A percentile compares a stretch with the other conserved stretches of the same genome.
Conservation (phyloP, 495 filamentous ascomycete species). For the Penicillium atrosanguineum region DNA sequence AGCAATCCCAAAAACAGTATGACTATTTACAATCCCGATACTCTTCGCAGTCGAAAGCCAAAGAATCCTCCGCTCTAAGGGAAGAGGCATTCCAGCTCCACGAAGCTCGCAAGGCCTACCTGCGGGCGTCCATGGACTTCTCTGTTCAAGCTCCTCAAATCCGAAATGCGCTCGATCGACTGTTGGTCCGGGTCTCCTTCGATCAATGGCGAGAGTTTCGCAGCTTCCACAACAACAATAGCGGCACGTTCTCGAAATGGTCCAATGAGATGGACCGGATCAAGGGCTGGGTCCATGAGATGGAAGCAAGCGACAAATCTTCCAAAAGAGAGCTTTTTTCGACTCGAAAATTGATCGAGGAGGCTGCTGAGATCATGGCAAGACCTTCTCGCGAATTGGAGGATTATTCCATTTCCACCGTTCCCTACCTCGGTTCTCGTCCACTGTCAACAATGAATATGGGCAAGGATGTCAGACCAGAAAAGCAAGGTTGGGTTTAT, state of each 20-base stretch:
- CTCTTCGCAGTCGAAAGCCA: slow-evolving; percentile 80
- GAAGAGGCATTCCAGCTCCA: slow-evolving; percentile 97
- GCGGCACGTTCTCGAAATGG: slow-evolving; percentile 58
- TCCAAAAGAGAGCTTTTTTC: slow-evolving; percentile 76
- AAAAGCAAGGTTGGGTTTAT: slow-evolving; percentile 96
- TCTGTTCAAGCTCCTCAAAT: slow-evolving; percentile 82
- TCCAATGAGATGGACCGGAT: slow-evolving; percentile 83
- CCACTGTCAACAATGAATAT: slow-evolving; percentile 57
- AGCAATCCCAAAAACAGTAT: slow-evolving; percentile 77
- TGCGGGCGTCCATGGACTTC: slow-evolving; percentile 91
- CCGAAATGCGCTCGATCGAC: slow-evolving; percentile 72
- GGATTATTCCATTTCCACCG: slow-evolving; percentile 83
- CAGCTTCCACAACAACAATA: slow-evolving; percentile 57
- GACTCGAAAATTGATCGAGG: slow-evolving; percentile 81
- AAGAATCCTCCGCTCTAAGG: slow-evolving; percentile 83
- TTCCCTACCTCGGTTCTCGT: slow-evolving; percentile 75
- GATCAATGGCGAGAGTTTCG: slow-evolving; percentile 87
- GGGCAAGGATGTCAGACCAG: slow-evolving; percentile 43
- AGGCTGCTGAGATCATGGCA: slow-evolving; percentile 62
- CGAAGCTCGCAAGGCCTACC: slow-evolving; percentile 86
- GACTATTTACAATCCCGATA: slow-evolving; percentile 79
- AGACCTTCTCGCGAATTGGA: slow-evolving; percentile 89
- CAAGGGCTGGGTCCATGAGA: slow-evolving; percentile 85
- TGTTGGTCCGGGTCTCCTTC: slow-evolving; percentile 79
- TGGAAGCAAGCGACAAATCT: slow-evolving; percentile 76